Conservation (phyloP, 2,329 filamentous ascomycete genomes). For the Aspergillus pseudotamarii region DNA sequence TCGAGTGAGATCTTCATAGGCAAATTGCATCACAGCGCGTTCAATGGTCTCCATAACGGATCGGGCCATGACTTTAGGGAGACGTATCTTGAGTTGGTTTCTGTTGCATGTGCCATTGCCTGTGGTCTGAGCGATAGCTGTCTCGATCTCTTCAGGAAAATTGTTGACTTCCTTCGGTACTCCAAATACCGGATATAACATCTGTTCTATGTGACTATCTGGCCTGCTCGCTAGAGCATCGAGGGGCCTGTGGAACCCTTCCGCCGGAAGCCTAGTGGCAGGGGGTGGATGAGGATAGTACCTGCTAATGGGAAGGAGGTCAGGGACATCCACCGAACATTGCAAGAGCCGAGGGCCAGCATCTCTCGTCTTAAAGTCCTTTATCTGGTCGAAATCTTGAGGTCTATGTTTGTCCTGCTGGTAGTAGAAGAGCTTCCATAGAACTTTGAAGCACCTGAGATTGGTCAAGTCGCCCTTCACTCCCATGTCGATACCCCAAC, state of each 20-base stretch:
- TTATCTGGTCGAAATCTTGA: slow-evolving; percentile 15
- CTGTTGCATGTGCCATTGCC: neutral
- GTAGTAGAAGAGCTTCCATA: slow-evolving; percentile 33
- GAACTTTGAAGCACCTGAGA: neutral
- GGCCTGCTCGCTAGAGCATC: slow-evolving; percentile 12
- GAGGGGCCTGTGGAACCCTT: slow-evolving; percentile 16
- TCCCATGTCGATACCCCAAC: slow-evolving; percentile 30
- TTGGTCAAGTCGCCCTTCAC: slow-evolving; percentile 1
- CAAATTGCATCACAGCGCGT: slow-evolving; percentile 27
- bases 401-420: slow-evolving; percentile 24
- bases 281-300: slow-evolving; percentile 21
- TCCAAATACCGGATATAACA: slow-evolving; percentile 10
- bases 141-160: neutral
- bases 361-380: slow-evolving; percentile 25
- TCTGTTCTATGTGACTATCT: slow-evolving; percentile 19
- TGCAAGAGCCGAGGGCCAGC: slow-evolving; percentile 36
- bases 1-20: slow-evolving; percentile 35
- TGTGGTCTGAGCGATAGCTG: no score
- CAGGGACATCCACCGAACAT: slow-evolving; percentile 13
- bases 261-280: neutral
- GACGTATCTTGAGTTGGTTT: neutral
- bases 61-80: neutral
- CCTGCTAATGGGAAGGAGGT: slow-evolving; percentile 27
- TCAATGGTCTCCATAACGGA: slow-evolving; percentile 26
- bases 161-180: neutral